Evolutionary conservation across 306 rosid species (phyloP), one percentile per base, ranked within the genome.

Genomic region (Ormosia semicastrata): DNA sequence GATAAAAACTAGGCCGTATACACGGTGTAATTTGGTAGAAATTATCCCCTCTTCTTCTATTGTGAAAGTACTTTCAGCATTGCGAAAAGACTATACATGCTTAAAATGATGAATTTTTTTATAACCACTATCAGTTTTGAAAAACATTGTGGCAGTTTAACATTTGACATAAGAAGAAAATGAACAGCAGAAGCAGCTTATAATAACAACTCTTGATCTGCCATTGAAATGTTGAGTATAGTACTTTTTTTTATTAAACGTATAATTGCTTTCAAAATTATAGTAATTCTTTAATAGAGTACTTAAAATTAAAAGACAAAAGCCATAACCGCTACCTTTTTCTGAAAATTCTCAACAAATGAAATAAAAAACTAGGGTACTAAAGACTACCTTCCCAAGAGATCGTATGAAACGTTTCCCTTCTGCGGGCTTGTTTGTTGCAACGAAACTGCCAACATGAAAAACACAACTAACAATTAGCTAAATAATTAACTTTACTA

Each of bases 351-450:
- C 10, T 17, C 9, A 60, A 49, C 66, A 58, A 14, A 56, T 18
- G 29, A 41, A 59, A 24, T 53, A 39, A 46, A 12, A 39, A 57
- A 41, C 29, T 29, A 43, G 73, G 52, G 52, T 50, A 65, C 50
- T 7, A 15, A 79, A 78, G 81, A 83, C 43, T 87, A 89, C 97
- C 97, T 92, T 92, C 43, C 83, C 94, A n/a, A 92, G 97, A 29
- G 53, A 40, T 63, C 91, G 91, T 15, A 92, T 49, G 79, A 92
- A 92, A 72, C 78, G 77, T 77, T 89, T 90, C 46, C 93, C 94
- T 0, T 90, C 94, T 29, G 84, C 76, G 1, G 94, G 92, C 65
- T 90, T 85, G 92, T 92, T 85, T 37, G 87, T 15, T 57, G 15
- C 85, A 52, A 90, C 91, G 66, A 89, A 92, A 49, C 97, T 92